phyloP scores from a whole-genome alignment of 495 filamentous ascomycete species.

The Aspergillus homomorphus region DNA sequence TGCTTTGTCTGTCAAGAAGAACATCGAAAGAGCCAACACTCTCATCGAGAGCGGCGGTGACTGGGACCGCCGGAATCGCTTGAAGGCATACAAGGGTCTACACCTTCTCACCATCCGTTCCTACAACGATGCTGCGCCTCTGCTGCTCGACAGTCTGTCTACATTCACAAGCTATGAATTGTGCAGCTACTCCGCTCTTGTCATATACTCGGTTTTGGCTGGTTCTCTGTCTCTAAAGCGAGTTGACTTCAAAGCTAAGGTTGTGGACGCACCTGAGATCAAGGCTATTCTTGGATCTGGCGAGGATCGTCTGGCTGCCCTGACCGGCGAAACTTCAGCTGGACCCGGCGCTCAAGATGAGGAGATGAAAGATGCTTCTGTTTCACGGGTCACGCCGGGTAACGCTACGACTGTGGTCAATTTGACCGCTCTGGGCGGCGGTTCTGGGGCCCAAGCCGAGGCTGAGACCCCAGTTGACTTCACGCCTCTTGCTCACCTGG shows the following conservation, averaged over 20 bases:
- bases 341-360: constrained; percentile 76
- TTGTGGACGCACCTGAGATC: constrained; percentile 97
- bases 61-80: constrained; percentile 95
- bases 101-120: constrained; percentile 88
- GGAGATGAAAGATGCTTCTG: constrained; percentile 66
- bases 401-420: constrained; percentile 70
- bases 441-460: constrained; percentile 64
- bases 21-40: constrained; percentile 82
- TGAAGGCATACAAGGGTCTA: constrained; percentile 97
- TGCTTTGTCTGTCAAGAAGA: constrained; percentile 85
- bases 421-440: constrained; percentile 72
- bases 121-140: constrained; percentile 82
- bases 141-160: constrained; percentile 91
- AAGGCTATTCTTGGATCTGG: constrained; percentile 89
- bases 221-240: constrained; percentile 92
- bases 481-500: constrained; percentile 76
- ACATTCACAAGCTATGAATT: constrained; percentile 99
- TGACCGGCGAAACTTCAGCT: constrained; percentile 69
- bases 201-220: constrained; percentile 92
- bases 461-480: constrained; percentile 75
- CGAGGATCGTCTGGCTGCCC: constrained; percentile 77
- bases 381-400: constrained; percentile 51
- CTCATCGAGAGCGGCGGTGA: constrained; percentile 93
- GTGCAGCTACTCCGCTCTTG: constrained; percentile 89
- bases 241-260: constrained; percentile 97